phyloP scores from a whole-genome alignment of 305 asterid genomes.

The Fraxinus albicans region DNA sequence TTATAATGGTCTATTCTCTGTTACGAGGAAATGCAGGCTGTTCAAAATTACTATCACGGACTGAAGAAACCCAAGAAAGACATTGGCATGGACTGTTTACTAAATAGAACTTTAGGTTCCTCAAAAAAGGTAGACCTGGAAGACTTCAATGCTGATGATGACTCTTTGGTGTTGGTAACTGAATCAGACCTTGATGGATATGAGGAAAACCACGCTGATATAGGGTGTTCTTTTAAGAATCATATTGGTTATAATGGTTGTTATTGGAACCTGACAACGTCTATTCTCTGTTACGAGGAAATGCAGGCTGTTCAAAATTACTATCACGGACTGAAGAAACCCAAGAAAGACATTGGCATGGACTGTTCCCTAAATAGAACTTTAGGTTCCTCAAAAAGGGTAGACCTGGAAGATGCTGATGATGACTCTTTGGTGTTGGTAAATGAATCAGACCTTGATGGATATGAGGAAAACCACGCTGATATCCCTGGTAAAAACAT shows the following conservation, averaged over 20 bases:
- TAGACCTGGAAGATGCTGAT: neutral
- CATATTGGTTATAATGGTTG: neutral
- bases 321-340: slow-evolving; percentile 34
- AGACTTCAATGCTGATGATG: neutral
- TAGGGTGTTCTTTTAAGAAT: neutral
- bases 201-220: neutral
- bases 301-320: slow-evolving; percentile 73
- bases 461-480: neutral
- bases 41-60: slow-evolving; percentile 52
- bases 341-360: neutral
- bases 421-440: neutral
- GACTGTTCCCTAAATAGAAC: neutral
- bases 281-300: neutral
- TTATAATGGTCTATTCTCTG: neutral
- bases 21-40: slow-evolving; percentile 52
- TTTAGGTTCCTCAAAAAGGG: neutral
- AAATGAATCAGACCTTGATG: neutral
- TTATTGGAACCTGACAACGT: neutral
- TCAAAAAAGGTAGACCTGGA: neutral
- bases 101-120: neutral
- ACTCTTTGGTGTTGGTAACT: neutral
- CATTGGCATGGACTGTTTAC: neutral
- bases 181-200: neutral
- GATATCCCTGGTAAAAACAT: neutral
- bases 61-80: slow-evolving; percentile 21